phyloP scores from a whole-genome alignment of 164 flowering plant genomes.

The Piper longum region DNA sequence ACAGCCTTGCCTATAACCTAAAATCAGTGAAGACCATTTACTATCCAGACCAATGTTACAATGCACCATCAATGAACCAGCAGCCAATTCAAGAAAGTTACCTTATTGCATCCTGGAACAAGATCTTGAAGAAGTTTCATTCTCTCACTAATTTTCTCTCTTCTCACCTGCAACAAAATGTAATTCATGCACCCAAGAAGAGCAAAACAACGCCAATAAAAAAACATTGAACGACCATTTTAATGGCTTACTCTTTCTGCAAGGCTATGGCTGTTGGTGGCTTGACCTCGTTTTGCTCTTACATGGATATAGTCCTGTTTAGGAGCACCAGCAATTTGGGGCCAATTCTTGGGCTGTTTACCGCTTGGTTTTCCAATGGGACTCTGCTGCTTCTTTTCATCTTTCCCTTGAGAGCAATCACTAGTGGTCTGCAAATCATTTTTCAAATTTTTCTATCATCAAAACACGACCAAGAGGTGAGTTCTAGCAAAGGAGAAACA shows the following conservation, averaged over 20 bases:
- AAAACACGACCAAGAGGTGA: constrained; percentile 2
- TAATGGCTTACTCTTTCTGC: constrained; percentile 68
- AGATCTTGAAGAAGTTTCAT: constrained; percentile 97
- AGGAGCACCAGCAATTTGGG: constrained; percentile 38
- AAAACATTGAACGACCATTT: background rate
- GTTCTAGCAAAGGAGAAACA: background rate
- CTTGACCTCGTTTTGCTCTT: constrained; percentile 92
- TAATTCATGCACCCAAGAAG: background rate
- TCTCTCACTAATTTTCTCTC: constrained; percentile 92
- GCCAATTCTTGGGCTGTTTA: constrained; percentile 48
- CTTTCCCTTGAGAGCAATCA: constrained; percentile 28
- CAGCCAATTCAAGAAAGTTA: constrained; percentile 7
- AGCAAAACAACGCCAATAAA: background rate
- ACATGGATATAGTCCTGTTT: constrained; percentile 79
- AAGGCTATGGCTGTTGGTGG: constrained; percentile 96
- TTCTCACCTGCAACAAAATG: constrained; percentile 52
- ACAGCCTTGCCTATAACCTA: constrained; percentile 95
- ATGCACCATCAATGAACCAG: background rate
- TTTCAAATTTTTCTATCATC: constrained; percentile 25
- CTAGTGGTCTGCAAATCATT: constrained; percentile 27
- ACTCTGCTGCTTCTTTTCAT: constrained; percentile 38
- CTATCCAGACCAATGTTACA: background rate
- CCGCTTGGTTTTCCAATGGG: constrained; percentile 27
- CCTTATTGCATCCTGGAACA: constrained; percentile 98
- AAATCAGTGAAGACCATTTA: constrained; percentile 1